A percentile compares a stretch with the other conserved stretches of the same genome.
phyloP scores from a whole-genome alignment of 495 filamentous ascomycete genomes.

The Penicillium odoratum region DNA sequence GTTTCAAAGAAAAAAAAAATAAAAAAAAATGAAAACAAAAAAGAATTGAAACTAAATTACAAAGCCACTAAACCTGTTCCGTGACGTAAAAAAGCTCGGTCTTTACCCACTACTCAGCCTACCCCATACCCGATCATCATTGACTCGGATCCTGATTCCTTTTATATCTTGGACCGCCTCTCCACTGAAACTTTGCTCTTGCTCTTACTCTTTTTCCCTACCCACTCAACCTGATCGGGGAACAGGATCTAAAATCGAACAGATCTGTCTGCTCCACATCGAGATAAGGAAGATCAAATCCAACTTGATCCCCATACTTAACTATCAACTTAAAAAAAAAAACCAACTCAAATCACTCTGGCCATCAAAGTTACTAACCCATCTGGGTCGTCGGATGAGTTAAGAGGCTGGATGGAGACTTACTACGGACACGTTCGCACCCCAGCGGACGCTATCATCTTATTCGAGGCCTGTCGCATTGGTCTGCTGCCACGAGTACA shows the following conservation, averaged over 20 bases:
- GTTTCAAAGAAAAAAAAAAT: slow-evolving; percentile 7
- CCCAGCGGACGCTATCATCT: slow-evolving; percentile 90
- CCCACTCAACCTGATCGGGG: background rate
- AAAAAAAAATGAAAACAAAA: slow-evolving; percentile 16
- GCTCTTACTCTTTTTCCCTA: slow-evolving; percentile 8
- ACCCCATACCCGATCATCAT: slow-evolving; percentile 31
- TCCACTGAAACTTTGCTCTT: slow-evolving; percentile 18
- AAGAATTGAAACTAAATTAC: slow-evolving; percentile 2
- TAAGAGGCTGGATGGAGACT: slow-evolving; percentile 75
- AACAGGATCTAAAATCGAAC: background rate
- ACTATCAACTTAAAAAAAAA: background rate
- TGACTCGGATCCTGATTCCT: slow-evolving; percentile 25
- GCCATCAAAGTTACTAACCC: slow-evolving; percentile 31
- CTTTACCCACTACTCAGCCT: slow-evolving; percentile 26
- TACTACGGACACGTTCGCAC: slow-evolving; percentile 92
- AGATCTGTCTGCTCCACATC: background rate
- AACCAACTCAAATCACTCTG: slow-evolving; percentile 13
- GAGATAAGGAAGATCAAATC: background rate
- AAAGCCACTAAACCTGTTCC: slow-evolving; percentile 25
- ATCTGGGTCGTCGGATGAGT: slow-evolving; percentile 29
- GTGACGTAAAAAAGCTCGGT: slow-evolving; percentile 36
- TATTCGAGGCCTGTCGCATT: slow-evolving; percentile 94
- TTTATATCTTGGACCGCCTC: slow-evolving; percentile 26
- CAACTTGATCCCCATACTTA: background rate
- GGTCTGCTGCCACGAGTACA: slow-evolving; percentile 91